Conservation (phyloP, 83 land plant species). For the Picea engelmannii region DNA sequence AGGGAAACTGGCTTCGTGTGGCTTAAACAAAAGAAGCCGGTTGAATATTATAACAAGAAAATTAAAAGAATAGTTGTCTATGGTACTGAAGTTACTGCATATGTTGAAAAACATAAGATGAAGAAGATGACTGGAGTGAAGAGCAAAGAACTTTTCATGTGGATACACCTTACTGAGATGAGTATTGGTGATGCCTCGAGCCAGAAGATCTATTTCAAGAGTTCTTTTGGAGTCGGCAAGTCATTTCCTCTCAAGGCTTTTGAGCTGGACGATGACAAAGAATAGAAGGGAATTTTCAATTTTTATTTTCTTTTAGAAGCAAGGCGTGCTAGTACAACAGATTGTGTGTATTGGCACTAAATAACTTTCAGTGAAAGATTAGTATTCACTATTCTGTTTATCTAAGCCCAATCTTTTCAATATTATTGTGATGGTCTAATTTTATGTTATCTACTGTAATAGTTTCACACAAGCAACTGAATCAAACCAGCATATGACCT, state of each 20-base stretch:
- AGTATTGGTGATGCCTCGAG: conserved; percentile 23
- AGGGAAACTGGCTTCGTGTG: conserved; percentile 65
- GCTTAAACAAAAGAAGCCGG: conserved; percentile 53
- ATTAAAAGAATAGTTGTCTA: conserved; percentile 42
- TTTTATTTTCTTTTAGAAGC: too few relatives aligned
- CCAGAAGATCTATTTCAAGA: conserved; percentile 48
- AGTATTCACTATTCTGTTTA: too few relatives aligned
- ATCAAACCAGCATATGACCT: too few relatives aligned
- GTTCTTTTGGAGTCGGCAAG: conserved; percentile 47
- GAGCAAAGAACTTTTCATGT: conserved; percentile 67
- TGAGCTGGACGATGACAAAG: conserved; percentile 16
- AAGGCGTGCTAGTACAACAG: too few relatives aligned
- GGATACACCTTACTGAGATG: conserved; percentile 63
- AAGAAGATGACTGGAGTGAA: conserved; percentile 67
- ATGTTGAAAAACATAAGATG: conserved; percentile 50
- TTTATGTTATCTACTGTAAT: too few relatives aligned
- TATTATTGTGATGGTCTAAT: too few relatives aligned
- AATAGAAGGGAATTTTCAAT: too few relatives aligned
- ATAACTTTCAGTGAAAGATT: too few relatives aligned
- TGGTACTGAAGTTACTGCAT: conserved; percentile 60
- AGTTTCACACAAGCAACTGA: too few relatives aligned
- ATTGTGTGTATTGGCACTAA: too few relatives aligned
- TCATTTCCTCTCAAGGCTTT: conserved; percentile 49
- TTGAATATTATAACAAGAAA: conserved; percentile 41
- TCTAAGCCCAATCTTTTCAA: too few relatives aligned